Evolutionary conservation across 306 rosid genomes (phyloP), one percentile per base, ranked within the genome.

Genomic region (Nissolia schottii): DNA sequence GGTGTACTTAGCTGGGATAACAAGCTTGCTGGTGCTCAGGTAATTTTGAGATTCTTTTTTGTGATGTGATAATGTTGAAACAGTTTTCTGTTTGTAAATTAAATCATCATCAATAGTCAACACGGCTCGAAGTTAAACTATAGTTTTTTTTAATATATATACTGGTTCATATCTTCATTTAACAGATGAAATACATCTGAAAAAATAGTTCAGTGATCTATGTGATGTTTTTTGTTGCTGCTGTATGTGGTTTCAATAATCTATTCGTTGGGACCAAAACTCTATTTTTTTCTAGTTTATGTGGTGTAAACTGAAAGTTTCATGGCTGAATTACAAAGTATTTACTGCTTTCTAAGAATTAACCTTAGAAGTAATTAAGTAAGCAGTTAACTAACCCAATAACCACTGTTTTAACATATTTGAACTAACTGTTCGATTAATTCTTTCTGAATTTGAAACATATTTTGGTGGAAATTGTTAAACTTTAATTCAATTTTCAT

Each of bases 1-100:
- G 99, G 99, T 27, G 97, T 95, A 8, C 22, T 95, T 34, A 95
- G 97, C 87, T 95, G 99, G 99, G 99, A 95, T 72, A 91, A 91
- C 88, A 95, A 95, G 86, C 97, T 95, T 84, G 89, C 99, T 22
- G 99, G 99, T 70, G 92, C 97, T 81, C 97, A 91, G 97, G 99
- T 91, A 79, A 56, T 76, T 80, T 74, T 29, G 20, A 40, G 35
- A 28, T 67, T 53, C 10, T 80, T 67, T 58, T 3, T 5, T 27
- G 7, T 38, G 5, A 29, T 27, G n/a, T 66, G 19, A 68, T 35
- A 32, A 2, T 2, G 48, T 34, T 29, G 20, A 20, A 7, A n/a
- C 13, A 7, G 10, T 50, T 74, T 74, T 38, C 41, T 50, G 49
- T 58, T 73, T 14, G 28, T 50, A 58, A 48, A 58, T 50, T 34